Percentiles rank a stretch among this genome's conserved stretches.
Evolutionary conservation across 176 grass and related monocot genomes (phyloP).

Genomic region (Phyllostachys edulis): DNA sequence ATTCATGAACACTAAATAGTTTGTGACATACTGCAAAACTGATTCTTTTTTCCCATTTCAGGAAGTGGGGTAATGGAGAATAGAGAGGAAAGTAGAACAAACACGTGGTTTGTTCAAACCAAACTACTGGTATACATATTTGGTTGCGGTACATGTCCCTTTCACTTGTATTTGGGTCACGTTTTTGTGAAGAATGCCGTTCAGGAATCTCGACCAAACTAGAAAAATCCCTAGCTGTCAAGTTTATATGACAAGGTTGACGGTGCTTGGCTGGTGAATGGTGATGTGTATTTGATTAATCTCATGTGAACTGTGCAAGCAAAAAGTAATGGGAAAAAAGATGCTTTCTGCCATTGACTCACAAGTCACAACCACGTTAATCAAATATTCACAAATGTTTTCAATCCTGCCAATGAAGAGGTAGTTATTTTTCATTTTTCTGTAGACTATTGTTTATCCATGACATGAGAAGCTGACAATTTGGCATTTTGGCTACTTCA

Average conservation of each 20-base stretch:
- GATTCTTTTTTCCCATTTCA: constrained; percentile 4
- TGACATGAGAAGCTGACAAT: background rate
- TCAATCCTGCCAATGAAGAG: background rate
- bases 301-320: background rate
- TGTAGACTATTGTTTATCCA: background rate
- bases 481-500: background rate
- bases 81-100: background rate
- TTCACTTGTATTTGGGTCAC: constrained; percentile 21
- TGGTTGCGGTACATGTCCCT: background rate
- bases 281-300: background rate
- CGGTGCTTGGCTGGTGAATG: background rate
- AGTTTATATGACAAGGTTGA: background rate
- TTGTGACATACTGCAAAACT: background rate
- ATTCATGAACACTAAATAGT: constrained; percentile 11
- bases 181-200: constrained; percentile 27
- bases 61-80: background rate
- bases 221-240: background rate
- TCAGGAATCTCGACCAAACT: constrained; percentile 27
- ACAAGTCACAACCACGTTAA: background rate
- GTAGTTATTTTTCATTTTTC: background rate
- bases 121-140: constrained; percentile 16
- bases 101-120: constrained; percentile 28
- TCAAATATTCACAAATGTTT: background rate
- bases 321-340: background rate
- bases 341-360: background rate